Base-by-base conservation (phyloP, 2,329 filamentous ascomycete species). In the Coniella lustricola region DNA sequence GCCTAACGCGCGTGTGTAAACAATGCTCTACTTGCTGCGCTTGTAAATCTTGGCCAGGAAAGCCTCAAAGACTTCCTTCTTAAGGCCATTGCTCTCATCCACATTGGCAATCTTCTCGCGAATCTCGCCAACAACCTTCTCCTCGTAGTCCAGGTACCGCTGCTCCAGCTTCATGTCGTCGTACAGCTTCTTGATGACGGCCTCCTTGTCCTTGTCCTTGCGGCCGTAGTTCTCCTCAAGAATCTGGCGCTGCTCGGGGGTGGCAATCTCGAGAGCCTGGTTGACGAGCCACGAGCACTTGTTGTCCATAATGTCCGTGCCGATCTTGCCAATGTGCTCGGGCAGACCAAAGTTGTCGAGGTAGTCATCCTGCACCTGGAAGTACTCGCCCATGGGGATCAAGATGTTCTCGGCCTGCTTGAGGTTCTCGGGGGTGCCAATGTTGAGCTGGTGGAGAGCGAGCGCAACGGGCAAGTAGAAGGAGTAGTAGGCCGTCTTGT, bases 281-380 rank as follows among this genome's bases (percentile, higher is more conserved):
- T 98, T 98, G 69, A 98, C 80, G 52, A 98, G 75, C 93, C 93
- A 98, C 36, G 88, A 94, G 78, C 93, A 98, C 79, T 98, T 98
- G 81, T 98, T 98, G 74, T 98, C 93, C 77, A 90, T 84, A 68
- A 98, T 98, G 64, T 98, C 93, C 52, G 93, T 98, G 57, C 93
- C 93, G 57, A 97, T 95, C 81, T 98, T 98, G 69, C 93, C 93
- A 65, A 98, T 93, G 62, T 90, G 81, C 62, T 89, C 82, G 34
- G 93, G 90, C 59, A 91, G 84, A 60, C 91, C 93, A 64, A 93
- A 98, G 73, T 94, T 95, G 76, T 98, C 93, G 46, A 98, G 87
- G 73, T 93, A 98, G 75, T 98, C 93, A 68, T 98, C 93, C 71
- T 98, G 93, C 56, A 95, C 81, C 73, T 98, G 93, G 80, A 98